These are phyloP conservation scores for Tephrocybe rancida DNA, from an alignment of 768 basidiomycete genomes.

Conservation along the genomic window DNA sequence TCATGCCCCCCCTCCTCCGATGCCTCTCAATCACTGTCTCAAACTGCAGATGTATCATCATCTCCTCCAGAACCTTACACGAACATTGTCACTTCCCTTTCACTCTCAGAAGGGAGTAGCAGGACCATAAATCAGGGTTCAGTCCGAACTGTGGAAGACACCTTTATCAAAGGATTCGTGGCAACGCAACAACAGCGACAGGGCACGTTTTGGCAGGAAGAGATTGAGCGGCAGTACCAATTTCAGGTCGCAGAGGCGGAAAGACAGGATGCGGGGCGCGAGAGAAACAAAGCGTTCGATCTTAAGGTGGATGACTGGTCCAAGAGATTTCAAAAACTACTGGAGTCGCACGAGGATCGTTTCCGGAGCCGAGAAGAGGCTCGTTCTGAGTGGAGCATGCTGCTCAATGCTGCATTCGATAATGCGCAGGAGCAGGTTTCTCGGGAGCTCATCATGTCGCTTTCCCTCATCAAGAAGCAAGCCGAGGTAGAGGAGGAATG, in stretches of 20 bases:
- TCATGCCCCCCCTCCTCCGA: no score
- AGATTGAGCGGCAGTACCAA: neutral
- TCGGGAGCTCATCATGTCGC: neutral
- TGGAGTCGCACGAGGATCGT: neutral
- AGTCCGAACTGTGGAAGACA: neutral
- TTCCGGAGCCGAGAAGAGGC: neutral
- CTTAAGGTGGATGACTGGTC: neutral
- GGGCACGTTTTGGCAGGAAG: neutral
- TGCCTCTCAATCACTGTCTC: no score
- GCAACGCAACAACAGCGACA: neutral
- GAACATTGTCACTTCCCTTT: no score
- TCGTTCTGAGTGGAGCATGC: neutral
- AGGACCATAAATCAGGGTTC: no score
- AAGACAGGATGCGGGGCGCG: neutral
- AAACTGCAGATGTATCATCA: no score
- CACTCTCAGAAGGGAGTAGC: no score
- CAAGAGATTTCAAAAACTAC: neutral
- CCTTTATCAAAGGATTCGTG: neutral
- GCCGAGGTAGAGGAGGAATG: neutral
- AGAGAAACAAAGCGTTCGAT: neutral
- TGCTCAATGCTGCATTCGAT: neutral
- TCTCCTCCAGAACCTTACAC: no score
- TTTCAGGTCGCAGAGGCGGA: slow-evolving; percentile 3
- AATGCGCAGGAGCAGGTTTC: neutral
- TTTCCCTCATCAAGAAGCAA: slow-evolving; percentile 6